Evolutionary conservation across 192 early-diverging fungal species (phyloP).

Genomic region (Anaeromyces robustus): DNA sequence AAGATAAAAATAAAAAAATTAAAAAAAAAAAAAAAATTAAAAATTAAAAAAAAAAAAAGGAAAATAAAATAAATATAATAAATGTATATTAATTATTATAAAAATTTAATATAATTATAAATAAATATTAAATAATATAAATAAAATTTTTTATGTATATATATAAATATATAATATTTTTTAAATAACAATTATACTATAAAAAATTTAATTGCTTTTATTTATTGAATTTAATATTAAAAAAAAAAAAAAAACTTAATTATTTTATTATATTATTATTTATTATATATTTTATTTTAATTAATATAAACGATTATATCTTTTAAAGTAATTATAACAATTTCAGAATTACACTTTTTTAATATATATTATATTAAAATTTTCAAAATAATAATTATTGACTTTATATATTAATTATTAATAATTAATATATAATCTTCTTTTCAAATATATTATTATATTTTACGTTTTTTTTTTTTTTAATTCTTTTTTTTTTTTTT

Average conservation of each 20-base stretch:
- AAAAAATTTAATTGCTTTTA: background rate
- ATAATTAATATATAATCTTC: no score
- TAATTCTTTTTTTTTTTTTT: no score
- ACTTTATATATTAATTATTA: no score
- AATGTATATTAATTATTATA: no score
- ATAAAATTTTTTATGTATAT: background rate
- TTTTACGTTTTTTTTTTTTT: no score
- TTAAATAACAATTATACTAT: background rate
- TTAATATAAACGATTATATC: background rate
- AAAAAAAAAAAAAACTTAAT: background rate
- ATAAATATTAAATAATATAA: background rate
- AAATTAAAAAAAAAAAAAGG: no score
- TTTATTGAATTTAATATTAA: background rate
- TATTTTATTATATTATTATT: background rate
- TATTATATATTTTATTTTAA: background rate
- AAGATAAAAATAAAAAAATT: no score
- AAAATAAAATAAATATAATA: no score
- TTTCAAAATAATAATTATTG: background rate
- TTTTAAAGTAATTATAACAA: background rate
- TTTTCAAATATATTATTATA: no score
- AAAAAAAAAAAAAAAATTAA: no score
- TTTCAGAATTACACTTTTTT: background rate
- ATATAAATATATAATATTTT: background rate
- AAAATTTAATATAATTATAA: background rate
- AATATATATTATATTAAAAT: background rate